Base-by-base conservation (phyloP, 2,329 filamentous ascomycete species). In the Epichloe sp. region DNA sequence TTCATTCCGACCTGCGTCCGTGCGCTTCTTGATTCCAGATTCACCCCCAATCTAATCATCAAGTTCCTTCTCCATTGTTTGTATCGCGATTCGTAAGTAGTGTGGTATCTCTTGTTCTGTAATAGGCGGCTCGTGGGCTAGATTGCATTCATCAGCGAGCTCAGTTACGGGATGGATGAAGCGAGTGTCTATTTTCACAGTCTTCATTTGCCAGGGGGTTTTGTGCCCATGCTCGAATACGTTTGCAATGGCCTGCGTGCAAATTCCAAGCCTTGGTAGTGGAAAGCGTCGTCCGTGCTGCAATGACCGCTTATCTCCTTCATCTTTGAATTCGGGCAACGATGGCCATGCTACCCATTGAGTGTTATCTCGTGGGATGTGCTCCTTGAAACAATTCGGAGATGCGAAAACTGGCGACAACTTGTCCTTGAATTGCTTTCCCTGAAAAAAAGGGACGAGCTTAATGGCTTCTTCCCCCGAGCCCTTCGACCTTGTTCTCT, bases 301-400 rank as follows among this genome's bases (percentile, higher is more conserved):
- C 36, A 47, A 44, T 1, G 59, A 56, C 17, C 62, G 58, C 42
- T 57, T 62, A 49, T 68, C 63, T 37, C 65, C 64, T 14, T 65
- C 62, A 26, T 66, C 64, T 48, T 68, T 69, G 31, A 69, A 58
- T 50, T 68, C 65, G 12, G 65, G 56, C 40, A 66, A 54, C 8
- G 62, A 60, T 1, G 68, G 68, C 68, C 68, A 70, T 44, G 59
- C 57, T 21, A 57, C 62, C 11, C 49, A 55, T 21, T 47, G 45
- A 6, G 57, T 46, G 7, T 54, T 46, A 17, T 57, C 51, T 15
- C 41, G 52, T 14, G 53, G 52, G 10, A 47, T 48, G 19, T 55
- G 49, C 19, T 58, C 54, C 50, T 63, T 64, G 58, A 69, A 70
- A 55, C 65, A 68, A 50, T 56, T 64, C 17, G 55, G 51, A 14